Evolutionary conservation across 148 eudicot genomes (phyloP), one percentile per base, ranked within the genome.

Genomic region (Silene uniflora): DNA sequence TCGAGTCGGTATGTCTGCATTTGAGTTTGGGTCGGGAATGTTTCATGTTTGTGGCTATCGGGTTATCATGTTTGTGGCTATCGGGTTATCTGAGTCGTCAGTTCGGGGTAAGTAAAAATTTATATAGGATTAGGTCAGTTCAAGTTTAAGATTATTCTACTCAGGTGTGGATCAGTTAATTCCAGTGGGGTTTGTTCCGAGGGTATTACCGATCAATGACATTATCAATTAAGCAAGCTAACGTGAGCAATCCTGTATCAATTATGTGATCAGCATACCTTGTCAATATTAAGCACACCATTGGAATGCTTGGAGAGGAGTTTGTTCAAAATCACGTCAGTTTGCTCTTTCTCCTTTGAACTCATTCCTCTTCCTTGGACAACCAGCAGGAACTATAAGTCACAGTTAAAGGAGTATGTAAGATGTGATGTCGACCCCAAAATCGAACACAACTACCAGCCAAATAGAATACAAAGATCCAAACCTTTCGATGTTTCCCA

Each of bases 361-460:
- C 97, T 97, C 98, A 92, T 91, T 49, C 99, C 99, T 25, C 85
- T 86, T 58, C 99, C 97, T 88, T 92, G 93, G 1, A 80, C 99
- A 63, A 90, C 97, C 39, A 98, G 99, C 23, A 89, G 75, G 75
- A 88, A 96, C 99, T 95, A 80, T 25, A 78, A 25, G 46, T 63
- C 46, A 75, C n/a, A 56, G 10, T 22, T 23, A 32, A 58, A 35
- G 58, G 35, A 39, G 32, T 29, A 46, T 16, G n/a, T 14, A 21
- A 71, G 27, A 65, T 21, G 73, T 19, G 6, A 32, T 32, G 35
- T n/a, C n/a, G 7, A 23, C 32, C 13, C 14, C 23, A 1, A 23
- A 16, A 55, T 7, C 25, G 66, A 74, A 67, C n/a, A 7, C 10
- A 27, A 56, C n/a, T 12, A 69, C 7, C 7, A 46, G 59, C 32